Evolutionary conservation across 2,329 filamentous ascomycete genomes (phyloP), one percentile per base, ranked within the genome.

Genomic region (Claviceps sp.): DNA sequence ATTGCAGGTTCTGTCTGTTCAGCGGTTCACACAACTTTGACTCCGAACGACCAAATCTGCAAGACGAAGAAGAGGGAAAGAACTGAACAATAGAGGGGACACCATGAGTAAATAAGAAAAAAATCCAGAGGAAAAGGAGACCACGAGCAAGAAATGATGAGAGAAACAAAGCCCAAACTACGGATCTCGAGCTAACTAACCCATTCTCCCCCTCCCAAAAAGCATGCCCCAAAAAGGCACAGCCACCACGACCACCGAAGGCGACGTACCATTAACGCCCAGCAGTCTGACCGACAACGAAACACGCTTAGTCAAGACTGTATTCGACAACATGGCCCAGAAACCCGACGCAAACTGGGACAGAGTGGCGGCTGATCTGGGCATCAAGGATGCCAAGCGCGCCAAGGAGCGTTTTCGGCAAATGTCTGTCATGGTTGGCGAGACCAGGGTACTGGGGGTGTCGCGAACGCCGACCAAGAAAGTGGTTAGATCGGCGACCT

Each of bases 321-420:
- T 71, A 40, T 71, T 72, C 53, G 63, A 69, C 57, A 67, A 70
- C 57, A 69, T 71, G 64, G 66, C 59, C 5, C 57, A 64, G 44
- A 68, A 67, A 54, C 67, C 66, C 6, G 65, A 70, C 7, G 64
- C 71, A 29, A 61, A 75, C 58, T 75, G 67, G 62, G 60, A 66
- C 16, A 56, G 60, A 1, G 65, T 74, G 42, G 71, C 70, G 4
- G 8, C 43, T 2, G 56, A 60, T 13, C 55, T 69, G 14, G 62
- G 62, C 3, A 64, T 72, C 50, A 71, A 71, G 53, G 65, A 70
- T 47, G 66, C 61, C 49, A 70, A 68, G 47, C 71, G 68, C 52
- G 69, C 69, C 53, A 68, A 67, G 50, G 65, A 71, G 53, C 67
- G 67, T 36, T 71, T 70, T 59, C 65, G 67, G 7, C 62, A 68